Evolutionary conservation across 169 alveolate species (phyloP), one percentile per base, ranked within the genome.

Genomic region (Plasmodium ovale): DNA sequence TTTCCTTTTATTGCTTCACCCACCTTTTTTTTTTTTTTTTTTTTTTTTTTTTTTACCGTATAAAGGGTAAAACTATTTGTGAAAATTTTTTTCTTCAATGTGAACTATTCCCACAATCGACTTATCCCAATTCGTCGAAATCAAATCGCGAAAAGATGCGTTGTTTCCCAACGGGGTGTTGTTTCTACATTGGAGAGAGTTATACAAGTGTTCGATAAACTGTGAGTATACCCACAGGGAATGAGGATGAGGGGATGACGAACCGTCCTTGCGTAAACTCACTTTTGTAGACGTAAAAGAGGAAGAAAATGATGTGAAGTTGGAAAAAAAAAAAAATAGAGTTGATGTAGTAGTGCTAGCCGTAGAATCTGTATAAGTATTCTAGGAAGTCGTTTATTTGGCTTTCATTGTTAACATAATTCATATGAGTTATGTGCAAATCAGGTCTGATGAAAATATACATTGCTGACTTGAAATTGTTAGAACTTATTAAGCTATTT

Each of bases 381-480:
- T 72, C 87, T 37, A 72, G 37, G 39, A 72, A 72, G n/a, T 49
- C 49, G 1, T 56, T 37, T 31, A 72, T 60, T 31, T 72, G 25
- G 5, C 29, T 72, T 21, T 72, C 87, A 44, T 72, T 60, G 31
- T 47, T 72, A 6, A 72, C 71, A 56, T 72, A 72, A 56, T 72
- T 72, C 69, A 72, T 72, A 71, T 72, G 87, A 1, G 87, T 72
- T 31, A 72, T 72, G 9, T 72, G 87, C 69, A 72, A 54, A 16
- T 72, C 87, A 16, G 87, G 87, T 0, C 72, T 39, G 19, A 72
- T 42, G 21, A 72, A 72, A 72, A 72, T 72, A 12, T 72, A 72
- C 70, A 72, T 72, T n/a, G 87, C 87, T 23, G 87, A 47, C 56
- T 44, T 35, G 19, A 62, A 44, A 19, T 60, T 54, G 56, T 44